phyloP scores from a whole-genome alignment of 2,329 filamentous ascomycete genomes.

The Byssochlamys sp. region DNA sequence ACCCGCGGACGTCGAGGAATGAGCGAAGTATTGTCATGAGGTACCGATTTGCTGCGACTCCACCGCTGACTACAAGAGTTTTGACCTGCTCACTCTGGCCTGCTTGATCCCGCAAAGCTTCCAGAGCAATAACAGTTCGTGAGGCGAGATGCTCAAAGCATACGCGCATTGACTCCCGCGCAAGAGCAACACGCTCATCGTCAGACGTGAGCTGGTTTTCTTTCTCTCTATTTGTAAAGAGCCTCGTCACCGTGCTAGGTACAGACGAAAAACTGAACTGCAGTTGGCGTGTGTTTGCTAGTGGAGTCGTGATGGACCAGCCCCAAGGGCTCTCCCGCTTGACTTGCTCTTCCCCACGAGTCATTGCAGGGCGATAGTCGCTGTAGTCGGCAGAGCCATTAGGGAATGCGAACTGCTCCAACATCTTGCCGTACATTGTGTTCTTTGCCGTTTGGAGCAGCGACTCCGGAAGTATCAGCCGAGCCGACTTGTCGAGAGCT shows the following conservation, averaged over 20 bases:
- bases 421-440: constrained; percentile 69
- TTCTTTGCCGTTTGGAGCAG: constrained; percentile 47
- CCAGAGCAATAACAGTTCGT: constrained; percentile 62
- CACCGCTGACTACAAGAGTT: constrained; percentile 74
- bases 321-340: constrained; percentile 42
- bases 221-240: constrained; percentile 35
- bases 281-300: constrained; percentile 50
- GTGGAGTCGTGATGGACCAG: constrained; percentile 63
- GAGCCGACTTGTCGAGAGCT: constrained; percentile 76
- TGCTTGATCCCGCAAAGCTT: constrained; percentile 21
- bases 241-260: constrained; percentile 53
- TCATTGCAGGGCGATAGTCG: constrained; percentile 50
- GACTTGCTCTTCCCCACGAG: constrained; percentile 51
- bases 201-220: constrained; percentile 33
- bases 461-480: constrained; percentile 59
- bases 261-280: constrained; percentile 68
- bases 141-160: constrained; percentile 80
- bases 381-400: constrained; percentile 26
- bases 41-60: constrained; percentile 78
- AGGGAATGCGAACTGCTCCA: constrained; percentile 73
- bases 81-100: constrained; percentile 28
- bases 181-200: constrained; percentile 59
- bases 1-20: constrained; percentile 60
- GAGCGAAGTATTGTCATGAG: constrained; percentile 56
- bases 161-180: constrained; percentile 63